Base-by-base conservation (phyloP, 2,329 filamentous ascomycete species). In the Fusarium domesticum region DNA sequence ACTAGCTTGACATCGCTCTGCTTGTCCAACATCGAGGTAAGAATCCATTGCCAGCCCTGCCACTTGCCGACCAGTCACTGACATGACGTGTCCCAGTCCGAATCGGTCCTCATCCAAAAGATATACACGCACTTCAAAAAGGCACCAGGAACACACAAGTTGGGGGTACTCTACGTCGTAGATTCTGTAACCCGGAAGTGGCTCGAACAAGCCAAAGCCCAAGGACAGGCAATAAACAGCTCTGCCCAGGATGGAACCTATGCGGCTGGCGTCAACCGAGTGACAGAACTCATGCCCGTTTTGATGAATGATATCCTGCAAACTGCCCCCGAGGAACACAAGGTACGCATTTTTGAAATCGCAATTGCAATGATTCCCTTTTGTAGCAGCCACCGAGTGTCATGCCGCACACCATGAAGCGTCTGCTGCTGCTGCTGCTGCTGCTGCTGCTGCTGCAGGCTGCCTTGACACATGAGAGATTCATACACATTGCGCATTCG, bases 151-250 rank as follows among this genome's bases (percentile, higher is more conserved):
- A 95, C 90, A 67, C 92, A 98, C 81, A 98, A 98, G 74, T 81
- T 98, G 70, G 93, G 93, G 73, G 91, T 96, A 65, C 85, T 98
- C 74, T 98, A 98, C 84, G 91, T 97, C 74, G 89, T 98, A 91
- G 93, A 98, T 80, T 96, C 92, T 77, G 91, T 98, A 81, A 92
- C 91, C 70, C 89, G 93, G 72, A 92, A 95, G 76, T 98, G 93
- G 92, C 84, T 96, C 76, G 92, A 97, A 70, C 87, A 90, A 72
- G 92, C 93, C 64, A 93, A 91, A 72, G 81, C 84, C 64, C 80
- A 87, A 58, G 88, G 87, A 62, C 91, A 97, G 67, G 72, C 85
- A 64, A 81, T 90, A 70, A 87, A 87, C 72, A 84, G 80, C 69
- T 78, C 83, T 69, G 89, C 91, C 56, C 82, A 85, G 56, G 89